Percentiles rank a stretch among this genome's conserved stretches.
These are phyloP conservation scores for Xylaria scruposa DNA, from an alignment of 495 filamentous ascomycete genomes.

Conservation along the genomic window DNA sequence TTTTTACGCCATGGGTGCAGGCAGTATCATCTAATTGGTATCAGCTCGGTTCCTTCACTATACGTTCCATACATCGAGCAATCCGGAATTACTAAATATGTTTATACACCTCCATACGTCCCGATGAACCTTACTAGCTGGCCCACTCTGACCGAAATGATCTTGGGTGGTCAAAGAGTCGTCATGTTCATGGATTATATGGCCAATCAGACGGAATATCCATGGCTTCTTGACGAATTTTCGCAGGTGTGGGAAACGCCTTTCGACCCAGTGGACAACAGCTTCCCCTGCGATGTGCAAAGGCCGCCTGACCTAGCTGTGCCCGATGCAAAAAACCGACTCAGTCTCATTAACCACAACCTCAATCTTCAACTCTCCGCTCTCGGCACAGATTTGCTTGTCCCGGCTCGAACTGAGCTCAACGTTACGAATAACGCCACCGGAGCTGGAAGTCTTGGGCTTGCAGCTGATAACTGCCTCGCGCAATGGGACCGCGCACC, in stretches of 20 bases:
- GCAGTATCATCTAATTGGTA: conserved; percentile 5
- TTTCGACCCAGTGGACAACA: conserved; percentile 68
- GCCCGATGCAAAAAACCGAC: conserved; percentile 60
- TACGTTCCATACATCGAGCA: conserved; percentile 62
- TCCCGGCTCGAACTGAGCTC: conserved; percentile 73
- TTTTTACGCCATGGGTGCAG: conserved; percentile 1
- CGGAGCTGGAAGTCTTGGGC: conserved; percentile 73
- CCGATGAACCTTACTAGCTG: conserved; percentile 77
- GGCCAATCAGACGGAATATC: conserved; percentile 77
- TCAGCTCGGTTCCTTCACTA: conserved; percentile 46
- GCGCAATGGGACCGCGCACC: conserved; percentile 73
- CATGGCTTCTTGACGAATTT: conserved; percentile 80
- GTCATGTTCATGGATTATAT: conserved; percentile 75
- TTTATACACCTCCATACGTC: conserved; percentile 72
- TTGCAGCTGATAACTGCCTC: conserved; percentile 71
- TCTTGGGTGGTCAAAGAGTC: conserved; percentile 63
- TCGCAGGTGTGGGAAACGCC: conserved; percentile 78
- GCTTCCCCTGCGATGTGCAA: conserved; percentile 73
- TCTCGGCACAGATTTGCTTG: conserved; percentile 65
- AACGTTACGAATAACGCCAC: conserved; percentile 72
- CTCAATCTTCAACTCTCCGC: conserved; percentile 75
- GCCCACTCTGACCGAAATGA: conserved; percentile 84
- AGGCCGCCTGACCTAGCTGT: conserved; percentile 67
- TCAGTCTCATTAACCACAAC: conserved; percentile 96
- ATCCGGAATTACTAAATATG: conserved; percentile 70